A percentile compares a stretch with the other conserved stretches of the same genome.
Conservation (phyloP, 1,284 basidiomycete genomes). For the Boletus albobrunnescens region DNA sequence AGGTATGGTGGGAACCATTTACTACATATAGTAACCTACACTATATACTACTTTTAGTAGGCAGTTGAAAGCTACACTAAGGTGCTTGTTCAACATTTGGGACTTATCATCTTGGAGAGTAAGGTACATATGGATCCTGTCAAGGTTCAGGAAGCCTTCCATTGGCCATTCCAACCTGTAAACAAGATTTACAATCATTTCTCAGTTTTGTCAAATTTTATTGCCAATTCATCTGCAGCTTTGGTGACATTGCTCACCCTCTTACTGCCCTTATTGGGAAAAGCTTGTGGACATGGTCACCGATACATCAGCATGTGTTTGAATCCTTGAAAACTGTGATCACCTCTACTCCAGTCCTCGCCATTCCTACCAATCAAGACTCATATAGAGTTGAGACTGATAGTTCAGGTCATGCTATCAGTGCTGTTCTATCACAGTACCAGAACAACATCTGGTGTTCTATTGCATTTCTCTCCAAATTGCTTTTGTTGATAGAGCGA, state of each 20-base stretch:
- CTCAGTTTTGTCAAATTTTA: too few relatives aligned
- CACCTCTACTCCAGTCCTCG: background rate
- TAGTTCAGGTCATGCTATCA: background rate
- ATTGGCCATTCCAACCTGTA: too few relatives aligned
- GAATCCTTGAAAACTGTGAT: background rate
- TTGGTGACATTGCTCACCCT: background rate
- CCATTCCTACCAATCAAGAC: background rate
- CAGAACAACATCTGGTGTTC: background rate
- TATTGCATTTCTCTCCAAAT: background rate
- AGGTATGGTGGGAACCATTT: too few relatives aligned
- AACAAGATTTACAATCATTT: too few relatives aligned
- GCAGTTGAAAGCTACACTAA: too few relatives aligned
- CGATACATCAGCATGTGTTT: background rate
- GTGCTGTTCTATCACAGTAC: background rate
- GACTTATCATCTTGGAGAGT: too few relatives aligned
- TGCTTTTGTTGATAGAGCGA: background rate
- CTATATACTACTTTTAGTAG: too few relatives aligned
- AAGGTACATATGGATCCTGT: too few relatives aligned
- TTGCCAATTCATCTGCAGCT: background rate
- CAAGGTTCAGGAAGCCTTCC: too few relatives aligned
- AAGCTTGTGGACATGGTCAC: background rate
- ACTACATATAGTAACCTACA: too few relatives aligned
- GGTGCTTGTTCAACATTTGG: too few relatives aligned
- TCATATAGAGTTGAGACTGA: background rate
- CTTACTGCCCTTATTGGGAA: background rate